Conservation (phyloP, 2,329 filamentous ascomycete species). For the Cladosporium sp. region DNA sequence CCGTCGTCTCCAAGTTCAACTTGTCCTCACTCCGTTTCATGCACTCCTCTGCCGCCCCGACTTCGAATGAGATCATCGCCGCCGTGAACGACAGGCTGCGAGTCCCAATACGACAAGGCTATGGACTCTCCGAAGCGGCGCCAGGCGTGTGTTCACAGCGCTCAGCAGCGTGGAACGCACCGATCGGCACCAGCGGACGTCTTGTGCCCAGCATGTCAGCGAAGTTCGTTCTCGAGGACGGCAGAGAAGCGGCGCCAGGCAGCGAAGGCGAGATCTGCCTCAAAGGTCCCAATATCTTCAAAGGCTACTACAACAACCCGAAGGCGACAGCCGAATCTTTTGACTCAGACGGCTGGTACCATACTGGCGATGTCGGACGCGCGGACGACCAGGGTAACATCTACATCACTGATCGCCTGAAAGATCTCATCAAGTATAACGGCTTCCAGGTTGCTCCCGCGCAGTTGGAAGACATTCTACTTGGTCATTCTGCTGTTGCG, state of each 20-base stretch:
- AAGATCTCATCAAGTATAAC: constrained; percentile 46
- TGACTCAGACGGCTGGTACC: constrained; percentile 66
- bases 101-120: constrained; percentile 65
- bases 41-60: constrained; percentile 69
- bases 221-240: constrained; percentile 65
- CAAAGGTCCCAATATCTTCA: constrained; percentile 70
- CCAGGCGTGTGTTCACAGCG: constrained; percentile 60
- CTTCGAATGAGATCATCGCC: constrained; percentile 43
- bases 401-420: constrained; percentile 73
- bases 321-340: constrained; percentile 66
- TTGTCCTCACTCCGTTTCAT: constrained; percentile 65
- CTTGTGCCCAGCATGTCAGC: constrained; percentile 69
- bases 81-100: constrained; percentile 47
- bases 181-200: constrained; percentile 61
- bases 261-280: constrained; percentile 72
- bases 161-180: background rate
- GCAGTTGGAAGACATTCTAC: constrained; percentile 49
- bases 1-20: constrained; percentile 65
- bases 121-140: constrained; percentile 84
- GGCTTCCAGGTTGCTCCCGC: constrained; percentile 52
- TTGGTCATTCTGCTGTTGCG: constrained; percentile 44
- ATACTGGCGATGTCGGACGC: constrained; percentile 71
- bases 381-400: constrained; percentile 59
- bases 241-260: constrained; percentile 50
- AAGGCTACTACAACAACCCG: constrained; percentile 73